A percentile compares a stretch with the other conserved stretches of the same genome.
These are phyloP conservation scores for Phellopilus nigrolimitatus DNA, from an alignment of 1,284 basidiomycete species.

Conservation along the genomic window DNA sequence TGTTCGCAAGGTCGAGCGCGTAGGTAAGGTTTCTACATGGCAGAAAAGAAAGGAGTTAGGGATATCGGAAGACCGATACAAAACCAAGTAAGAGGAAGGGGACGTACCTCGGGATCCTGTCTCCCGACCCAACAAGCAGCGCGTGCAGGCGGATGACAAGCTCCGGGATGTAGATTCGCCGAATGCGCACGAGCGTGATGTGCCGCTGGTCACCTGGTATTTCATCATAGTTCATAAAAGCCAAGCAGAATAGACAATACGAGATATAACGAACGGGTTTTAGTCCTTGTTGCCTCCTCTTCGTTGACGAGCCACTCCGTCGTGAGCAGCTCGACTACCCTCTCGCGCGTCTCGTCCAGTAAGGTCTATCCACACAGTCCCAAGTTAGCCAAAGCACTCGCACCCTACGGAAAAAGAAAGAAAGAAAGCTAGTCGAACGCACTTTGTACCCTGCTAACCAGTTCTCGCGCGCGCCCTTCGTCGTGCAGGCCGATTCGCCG, in stretches of 20 bases:
- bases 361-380: conserved; percentile 36
- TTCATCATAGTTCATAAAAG: conserved; percentile 1
- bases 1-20: conserved; percentile 72
- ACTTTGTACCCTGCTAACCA: conserved; percentile 68
- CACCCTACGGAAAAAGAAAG: not conserved
- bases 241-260: too few species aligned
- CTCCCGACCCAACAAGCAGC: too few species aligned
- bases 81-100: too few species aligned
- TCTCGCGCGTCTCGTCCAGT: conserved; percentile 56
- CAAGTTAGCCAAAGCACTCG: not conserved
- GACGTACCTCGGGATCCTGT: too few species aligned
- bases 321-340: conserved; percentile 59
- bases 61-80: too few species aligned
- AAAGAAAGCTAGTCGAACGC: conserved; percentile 17
- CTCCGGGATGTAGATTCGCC: conserved; percentile 90
- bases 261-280: conserved; percentile 35
- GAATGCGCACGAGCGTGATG: conserved; percentile 72
- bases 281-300: conserved; percentile 32
- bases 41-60: conserved; percentile 1
- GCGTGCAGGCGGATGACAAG: too few species aligned
- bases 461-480: conserved; percentile 49
- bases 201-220: conserved; percentile 49
- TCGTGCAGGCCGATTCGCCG: conserved; percentile 47
- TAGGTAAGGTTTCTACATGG: conserved; percentile 71
- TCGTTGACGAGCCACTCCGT: conserved; percentile 70